Conservation (phyloP, 2,329 filamentous ascomycete genomes). For the Neodidymelliopsis sp. region DNA sequence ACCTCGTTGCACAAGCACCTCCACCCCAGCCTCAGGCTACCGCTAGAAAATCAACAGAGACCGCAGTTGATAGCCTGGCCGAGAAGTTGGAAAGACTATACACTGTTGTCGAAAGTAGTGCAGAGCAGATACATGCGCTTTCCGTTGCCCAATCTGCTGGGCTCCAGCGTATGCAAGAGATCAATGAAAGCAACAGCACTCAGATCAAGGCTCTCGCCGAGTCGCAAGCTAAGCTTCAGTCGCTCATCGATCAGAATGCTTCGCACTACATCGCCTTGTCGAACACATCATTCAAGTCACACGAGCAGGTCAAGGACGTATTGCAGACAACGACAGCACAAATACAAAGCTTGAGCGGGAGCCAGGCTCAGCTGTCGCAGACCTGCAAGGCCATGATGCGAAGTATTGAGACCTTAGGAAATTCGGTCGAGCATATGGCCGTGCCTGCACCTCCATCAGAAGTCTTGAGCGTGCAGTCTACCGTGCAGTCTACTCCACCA, state of each 20-base stretch:
- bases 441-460: slow-evolving; percentile 6
- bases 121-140: slow-evolving; percentile 43
- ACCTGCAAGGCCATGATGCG: slow-evolving; percentile 43
- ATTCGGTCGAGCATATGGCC: slow-evolving; percentile 25
- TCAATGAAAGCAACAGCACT: slow-evolving; percentile 45
- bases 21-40: slow-evolving; percentile 7
- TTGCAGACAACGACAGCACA: slow-evolving; percentile 39
- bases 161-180: slow-evolving; percentile 47
- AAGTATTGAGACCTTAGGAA: slow-evolving; percentile 32
- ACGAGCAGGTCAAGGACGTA: slow-evolving; percentile 38
- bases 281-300: slow-evolving; percentile 40
- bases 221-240: slow-evolving; percentile 40
- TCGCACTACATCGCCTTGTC: slow-evolving; percentile 47
- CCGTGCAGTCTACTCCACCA: slow-evolving; percentile 7
- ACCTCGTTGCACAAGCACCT: slow-evolving; percentile 21
- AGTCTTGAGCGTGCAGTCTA: slow-evolving; percentile 24
- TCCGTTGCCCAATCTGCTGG: slow-evolving; percentile 45
- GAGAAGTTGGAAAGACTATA: slow-evolving; percentile 37
- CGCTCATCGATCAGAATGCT: slow-evolving; percentile 42
- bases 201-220: slow-evolving; percentile 47
- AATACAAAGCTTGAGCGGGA: slow-evolving; percentile 37
- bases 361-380: slow-evolving; percentile 37
- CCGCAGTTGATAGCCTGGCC: slow-evolving; percentile 34
- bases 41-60: slow-evolving; percentile 15
- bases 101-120: slow-evolving; percentile 40